These are phyloP conservation scores for Solanum sejunctum DNA, from an alignment of 257 asterid species.

Conservation along the genomic window DNA sequence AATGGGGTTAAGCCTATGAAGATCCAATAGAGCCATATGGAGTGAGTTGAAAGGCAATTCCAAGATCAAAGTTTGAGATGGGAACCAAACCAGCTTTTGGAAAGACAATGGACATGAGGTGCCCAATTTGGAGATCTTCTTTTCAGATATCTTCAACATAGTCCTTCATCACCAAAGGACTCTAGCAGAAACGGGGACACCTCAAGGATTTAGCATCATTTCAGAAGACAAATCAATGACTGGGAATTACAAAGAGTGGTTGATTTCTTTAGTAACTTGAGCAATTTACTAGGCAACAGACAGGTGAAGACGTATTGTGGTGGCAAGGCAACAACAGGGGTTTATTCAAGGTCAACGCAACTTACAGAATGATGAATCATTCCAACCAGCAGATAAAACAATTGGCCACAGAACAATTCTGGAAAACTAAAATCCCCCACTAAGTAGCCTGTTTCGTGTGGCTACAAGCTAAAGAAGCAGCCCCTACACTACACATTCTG, in stretches of 20 bases:
- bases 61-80: background rate
- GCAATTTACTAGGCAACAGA: background rate
- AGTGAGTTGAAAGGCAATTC: background rate
- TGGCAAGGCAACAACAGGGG: background rate
- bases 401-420: background rate
- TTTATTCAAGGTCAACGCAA: background rate
- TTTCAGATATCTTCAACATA: background rate
- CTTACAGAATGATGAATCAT: background rate
- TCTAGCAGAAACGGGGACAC: background rate
- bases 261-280: background rate
- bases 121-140: background rate
- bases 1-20: background rate
- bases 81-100: background rate
- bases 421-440: background rate
- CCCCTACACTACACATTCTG: background rate
- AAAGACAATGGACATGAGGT: background rate
- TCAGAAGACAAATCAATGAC: background rate
- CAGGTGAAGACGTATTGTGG: background rate
- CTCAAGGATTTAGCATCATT: background rate
- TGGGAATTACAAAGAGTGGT: background rate
- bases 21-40: background rate
- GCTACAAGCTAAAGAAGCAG: background rate
- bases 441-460: background rate
- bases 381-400: background rate
- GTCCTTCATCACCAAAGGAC: background rate